Percentiles rank a stretch among this genome's conserved stretches.
Conservation (phyloP, 371 early-diverging fungal genomes). For the Circinella minor region DNA sequence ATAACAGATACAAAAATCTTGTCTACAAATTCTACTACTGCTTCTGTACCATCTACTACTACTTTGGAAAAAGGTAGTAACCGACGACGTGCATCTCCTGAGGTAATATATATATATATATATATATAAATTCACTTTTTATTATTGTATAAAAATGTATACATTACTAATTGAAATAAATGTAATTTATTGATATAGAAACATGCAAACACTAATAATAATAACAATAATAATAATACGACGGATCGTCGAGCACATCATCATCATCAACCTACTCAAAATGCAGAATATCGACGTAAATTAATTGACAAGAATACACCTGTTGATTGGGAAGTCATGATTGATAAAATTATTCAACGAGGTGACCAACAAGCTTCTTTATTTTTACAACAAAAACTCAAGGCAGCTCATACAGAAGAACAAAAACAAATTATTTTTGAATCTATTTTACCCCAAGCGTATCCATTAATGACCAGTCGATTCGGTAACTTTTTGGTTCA, state of each 20-base stretch:
- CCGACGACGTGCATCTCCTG: conserved; percentile 16
- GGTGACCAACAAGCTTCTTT: conserved; percentile 84
- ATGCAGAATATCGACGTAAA: conserved; percentile 30
- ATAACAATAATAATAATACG: too few relatives aligned
- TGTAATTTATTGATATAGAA: neutral
- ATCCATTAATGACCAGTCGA: conserved; percentile 72
- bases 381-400: conserved; percentile 73
- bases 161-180: neutral
- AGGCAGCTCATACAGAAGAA: conserved; percentile 54
- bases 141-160: too few relatives aligned
- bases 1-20: neutral
- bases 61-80: neutral
- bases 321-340: conserved; percentile 43
- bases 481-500: conserved; percentile 85
- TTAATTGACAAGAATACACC: conserved; percentile 31
- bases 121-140: neutral
- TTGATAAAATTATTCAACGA: conserved; percentile 71
- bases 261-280: neutral
- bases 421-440: conserved; percentile 65
- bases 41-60: neutral
- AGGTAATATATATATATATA: neutral
- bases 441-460: conserved; percentile 60
- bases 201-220: neutral
- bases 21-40: neutral
- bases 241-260: neutral